These are phyloP conservation scores for Vickermania ingenoplastis DNA, from an alignment of 208 protist genomes.

Conservation along the genomic window DNA sequence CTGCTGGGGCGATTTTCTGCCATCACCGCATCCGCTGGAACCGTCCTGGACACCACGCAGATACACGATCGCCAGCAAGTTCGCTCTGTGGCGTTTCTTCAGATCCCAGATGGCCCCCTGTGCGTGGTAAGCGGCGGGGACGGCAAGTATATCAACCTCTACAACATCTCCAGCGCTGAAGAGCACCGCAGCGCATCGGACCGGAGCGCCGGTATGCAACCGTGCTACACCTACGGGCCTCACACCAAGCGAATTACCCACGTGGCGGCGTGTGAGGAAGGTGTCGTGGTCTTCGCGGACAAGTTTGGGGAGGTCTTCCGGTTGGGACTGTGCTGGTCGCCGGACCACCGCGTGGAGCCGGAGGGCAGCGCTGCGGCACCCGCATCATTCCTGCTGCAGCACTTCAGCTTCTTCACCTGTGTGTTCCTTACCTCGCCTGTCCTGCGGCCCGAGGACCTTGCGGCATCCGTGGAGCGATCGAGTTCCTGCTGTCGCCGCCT, in stretches of 20 bases:
- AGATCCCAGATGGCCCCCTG: conserved; percentile 43
- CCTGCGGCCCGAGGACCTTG: conserved; percentile 21
- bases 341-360: conserved; percentile 37
- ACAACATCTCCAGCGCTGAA: conserved; percentile 22
- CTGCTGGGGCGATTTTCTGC: conserved; percentile 39
- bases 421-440: conserved; percentile 55
- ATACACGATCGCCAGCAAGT: conserved; percentile 54
- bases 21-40: conserved; percentile 14
- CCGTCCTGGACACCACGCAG: conserved; percentile 27
- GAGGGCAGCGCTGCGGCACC: conserved; percentile 26
- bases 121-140: conserved; percentile 72
- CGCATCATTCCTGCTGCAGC: conserved; percentile 60
- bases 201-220: conserved; percentile 27
- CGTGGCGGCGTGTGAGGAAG: conserved; percentile 34
- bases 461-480: conserved; percentile 16
- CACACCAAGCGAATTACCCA: conserved; percentile 80
- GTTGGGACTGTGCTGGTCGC: conserved; percentile 41
- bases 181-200: conserved; percentile 9
- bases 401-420: conserved; percentile 73
- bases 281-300: conserved; percentile 74
- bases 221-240: conserved; percentile 57
- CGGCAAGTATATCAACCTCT: conserved; percentile 70
- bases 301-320: conserved; percentile 86
- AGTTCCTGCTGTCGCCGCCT: conserved; percentile 32
- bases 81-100: conserved; percentile 48